Conservation (phyloP, 2,329 filamentous ascomycete species). For the Penicillium hesseltinei region DNA sequence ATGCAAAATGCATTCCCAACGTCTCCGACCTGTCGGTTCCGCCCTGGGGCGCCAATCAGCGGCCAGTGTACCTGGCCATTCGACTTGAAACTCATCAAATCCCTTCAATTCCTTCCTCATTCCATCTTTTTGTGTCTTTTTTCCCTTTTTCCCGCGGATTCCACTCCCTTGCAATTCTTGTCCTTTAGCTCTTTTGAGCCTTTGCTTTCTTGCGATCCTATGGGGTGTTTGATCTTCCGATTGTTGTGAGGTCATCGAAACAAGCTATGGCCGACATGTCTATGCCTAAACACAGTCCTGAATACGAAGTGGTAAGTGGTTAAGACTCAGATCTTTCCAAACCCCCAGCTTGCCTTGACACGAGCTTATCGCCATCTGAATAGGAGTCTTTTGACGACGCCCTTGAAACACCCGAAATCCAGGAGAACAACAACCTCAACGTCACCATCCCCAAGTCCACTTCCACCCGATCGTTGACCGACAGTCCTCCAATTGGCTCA, state of each 20-base stretch:
- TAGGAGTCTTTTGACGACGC: constrained; percentile 85
- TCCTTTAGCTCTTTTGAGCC: constrained; percentile 1
- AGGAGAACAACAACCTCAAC: constrained; percentile 25
- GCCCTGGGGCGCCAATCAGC: constrained; percentile 21
- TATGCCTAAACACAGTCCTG: constrained; percentile 41
- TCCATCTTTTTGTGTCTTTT: background rate
- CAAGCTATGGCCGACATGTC: constrained; percentile 31
- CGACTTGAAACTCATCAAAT: constrained; percentile 17
- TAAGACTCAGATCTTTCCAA: constrained; percentile 1
- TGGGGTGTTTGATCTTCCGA: constrained; percentile 18
- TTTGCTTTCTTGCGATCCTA: constrained; percentile 14
- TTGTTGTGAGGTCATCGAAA: constrained; percentile 17
- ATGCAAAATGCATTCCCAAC: constrained; percentile 14
- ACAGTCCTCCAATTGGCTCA: constrained; percentile 43
- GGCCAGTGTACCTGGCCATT: constrained; percentile 18
- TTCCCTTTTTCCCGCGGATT: background rate
- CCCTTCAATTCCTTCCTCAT: constrained; percentile 17
- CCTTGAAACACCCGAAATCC: constrained; percentile 43
- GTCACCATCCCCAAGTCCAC: constrained; percentile 38
- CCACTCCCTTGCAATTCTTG: background rate
- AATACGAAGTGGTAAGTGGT: constrained; percentile 43
- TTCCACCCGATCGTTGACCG: constrained; percentile 63
- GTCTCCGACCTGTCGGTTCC: constrained; percentile 17
- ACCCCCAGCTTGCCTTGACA: constrained; percentile 8
- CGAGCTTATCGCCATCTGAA: constrained; percentile 8